These are phyloP conservation scores for Centaurea solstitialis DNA, from an alignment of 129 eudicot species.

Conservation along the genomic window DNA sequence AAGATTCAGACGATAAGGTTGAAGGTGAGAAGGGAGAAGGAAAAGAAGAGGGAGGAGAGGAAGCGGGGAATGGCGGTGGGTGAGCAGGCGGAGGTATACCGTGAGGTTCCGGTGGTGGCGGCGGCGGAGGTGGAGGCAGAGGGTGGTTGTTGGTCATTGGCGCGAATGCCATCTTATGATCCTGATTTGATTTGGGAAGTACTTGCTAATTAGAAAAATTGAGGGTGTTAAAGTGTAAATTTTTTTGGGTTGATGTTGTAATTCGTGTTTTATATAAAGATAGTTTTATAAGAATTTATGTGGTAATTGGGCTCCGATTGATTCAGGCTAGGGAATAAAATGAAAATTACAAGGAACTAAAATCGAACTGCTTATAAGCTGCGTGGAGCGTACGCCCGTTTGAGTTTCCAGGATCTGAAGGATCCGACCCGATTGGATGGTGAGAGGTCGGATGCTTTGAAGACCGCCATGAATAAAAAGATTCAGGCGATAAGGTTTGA, in stretches of 20 bases:
- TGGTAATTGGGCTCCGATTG: too few relatives aligned
- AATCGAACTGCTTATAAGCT: conserved; percentile 72
- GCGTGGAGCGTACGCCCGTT: conserved; percentile 67
- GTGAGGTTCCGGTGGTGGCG: conserved; percentile 1
- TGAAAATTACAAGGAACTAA: too few relatives aligned
- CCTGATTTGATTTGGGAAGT: conserved; percentile 69
- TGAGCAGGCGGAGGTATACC: background rate
- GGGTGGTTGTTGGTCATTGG: conserved; percentile 44
- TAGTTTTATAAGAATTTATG: background rate
- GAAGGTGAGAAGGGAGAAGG: conserved; percentile 56
- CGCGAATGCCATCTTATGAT: conserved; percentile 60
- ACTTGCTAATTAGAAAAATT: conserved; percentile 41
- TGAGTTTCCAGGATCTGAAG: conserved; percentile 58
- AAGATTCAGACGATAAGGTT: conserved; percentile 68
- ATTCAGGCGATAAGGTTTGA: conserved; percentile 67
- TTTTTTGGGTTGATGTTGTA: background rate
- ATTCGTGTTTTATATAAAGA: background rate
- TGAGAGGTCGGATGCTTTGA: conserved; percentile 40
- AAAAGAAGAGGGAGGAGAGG: conserved; percentile 23
- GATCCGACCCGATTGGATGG: conserved; percentile 55
- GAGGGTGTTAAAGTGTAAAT: background rate
- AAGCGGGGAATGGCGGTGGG: background rate
- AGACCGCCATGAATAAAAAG: conserved; percentile 60
- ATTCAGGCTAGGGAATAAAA: too few relatives aligned
- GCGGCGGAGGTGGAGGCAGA: conserved; percentile 17